Evolutionary conservation across 2,329 filamentous ascomycete genomes (phyloP), one percentile per base, ranked within the genome.

Genomic region (Fusarium sp.): DNA sequence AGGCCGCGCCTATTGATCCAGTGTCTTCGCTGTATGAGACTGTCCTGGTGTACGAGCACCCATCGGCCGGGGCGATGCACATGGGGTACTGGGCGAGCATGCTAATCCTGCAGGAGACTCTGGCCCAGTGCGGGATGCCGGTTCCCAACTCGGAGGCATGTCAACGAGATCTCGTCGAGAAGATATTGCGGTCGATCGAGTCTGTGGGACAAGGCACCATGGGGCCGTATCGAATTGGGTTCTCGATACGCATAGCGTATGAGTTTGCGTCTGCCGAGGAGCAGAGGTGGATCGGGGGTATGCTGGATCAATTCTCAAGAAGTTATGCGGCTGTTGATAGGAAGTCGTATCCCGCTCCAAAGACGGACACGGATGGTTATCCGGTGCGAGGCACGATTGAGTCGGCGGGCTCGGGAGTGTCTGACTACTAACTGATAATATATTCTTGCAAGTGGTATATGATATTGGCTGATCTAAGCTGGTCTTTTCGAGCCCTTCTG

Each of bases 131-230:
- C 65, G 75, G 74, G 16, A 72, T 77, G 34, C 76, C 76, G 8
- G 73, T 75, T n/a, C 50, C 57, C 7, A 64, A 78, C 32, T 80
- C 79, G 41, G 75, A 72, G 9, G 72, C 76, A 32, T 73, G 57
- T 34, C 82, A 82, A 64, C 65, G 70, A 27, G 68, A 74, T 43
- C 70, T 82, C 4, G 78, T 81, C 16, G 68, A 72, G 25, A 80
- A 79, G 34, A 84, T 86, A 50, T 70, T 83, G 35, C 80, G 82
- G 14, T 83, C 82, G 13, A 70, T 85, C 54, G 84, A 85, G 75
- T 80, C 76, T 13, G 76, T 85, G 6, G 79, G 81, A n/a, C 64
- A 65, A 27, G 84, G 83, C 5, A 74, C 81, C 13, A 81, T 85
- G 80, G 84, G 84, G 4, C 82, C 82, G 39, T 83, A 83, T 62